phyloP scores from a whole-genome alignment of 2,329 filamentous ascomycete genomes.

The Colletotrichum spinosum region DNA sequence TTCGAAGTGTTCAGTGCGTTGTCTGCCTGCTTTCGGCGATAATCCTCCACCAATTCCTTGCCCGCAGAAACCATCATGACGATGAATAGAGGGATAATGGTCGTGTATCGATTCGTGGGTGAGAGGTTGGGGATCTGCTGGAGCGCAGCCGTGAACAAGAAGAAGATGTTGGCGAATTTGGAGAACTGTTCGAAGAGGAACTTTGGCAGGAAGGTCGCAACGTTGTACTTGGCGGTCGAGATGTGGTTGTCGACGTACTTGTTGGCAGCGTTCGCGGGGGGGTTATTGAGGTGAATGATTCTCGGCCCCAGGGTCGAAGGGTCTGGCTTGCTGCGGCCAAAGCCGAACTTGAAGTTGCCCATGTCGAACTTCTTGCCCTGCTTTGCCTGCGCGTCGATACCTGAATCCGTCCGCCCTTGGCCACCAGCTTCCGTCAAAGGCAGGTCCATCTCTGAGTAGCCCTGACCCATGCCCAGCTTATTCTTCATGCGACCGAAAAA shows the following conservation, averaged over 20 bases:
- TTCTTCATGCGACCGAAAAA: constrained; percentile 89
- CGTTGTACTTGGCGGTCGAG: constrained; percentile 97
- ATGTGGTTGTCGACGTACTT: constrained; percentile 98
- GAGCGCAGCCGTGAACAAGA: constrained; percentile 94
- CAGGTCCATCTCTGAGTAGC: constrained; percentile 98
- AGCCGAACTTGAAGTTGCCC: constrained; percentile 91
- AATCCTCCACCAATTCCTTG: constrained; percentile 95
- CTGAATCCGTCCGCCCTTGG: constrained; percentile 56
- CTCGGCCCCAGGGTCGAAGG: constrained; percentile 91
- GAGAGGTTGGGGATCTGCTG: constrained; percentile 97
- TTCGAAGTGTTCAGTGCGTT: constrained; percentile 89
- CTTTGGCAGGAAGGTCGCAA: constrained; percentile 92
- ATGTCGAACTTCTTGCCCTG: constrained; percentile 72
- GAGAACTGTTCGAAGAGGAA: constrained; percentile 99
- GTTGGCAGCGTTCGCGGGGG: constrained; percentile 87
- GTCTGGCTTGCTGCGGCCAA: constrained; percentile 86
- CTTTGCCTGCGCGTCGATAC: constrained; percentile 53
- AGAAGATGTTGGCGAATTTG: constrained; percentile 99
- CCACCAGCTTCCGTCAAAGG: constrained; percentile 84
- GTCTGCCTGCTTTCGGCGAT: constrained; percentile 88
- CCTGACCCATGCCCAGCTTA: constrained; percentile 86
- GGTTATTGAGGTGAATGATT: constrained; percentile 96
- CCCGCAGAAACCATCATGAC: constrained; percentile 94
- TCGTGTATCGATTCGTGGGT: constrained; percentile 95
- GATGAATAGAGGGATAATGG: constrained; percentile 91